Percentiles rank a stretch among this genome's conserved stretches.
These are phyloP conservation scores for Eucalyptus regnans DNA, from an alignment of 345 rosid species.

Conservation along the genomic window DNA sequence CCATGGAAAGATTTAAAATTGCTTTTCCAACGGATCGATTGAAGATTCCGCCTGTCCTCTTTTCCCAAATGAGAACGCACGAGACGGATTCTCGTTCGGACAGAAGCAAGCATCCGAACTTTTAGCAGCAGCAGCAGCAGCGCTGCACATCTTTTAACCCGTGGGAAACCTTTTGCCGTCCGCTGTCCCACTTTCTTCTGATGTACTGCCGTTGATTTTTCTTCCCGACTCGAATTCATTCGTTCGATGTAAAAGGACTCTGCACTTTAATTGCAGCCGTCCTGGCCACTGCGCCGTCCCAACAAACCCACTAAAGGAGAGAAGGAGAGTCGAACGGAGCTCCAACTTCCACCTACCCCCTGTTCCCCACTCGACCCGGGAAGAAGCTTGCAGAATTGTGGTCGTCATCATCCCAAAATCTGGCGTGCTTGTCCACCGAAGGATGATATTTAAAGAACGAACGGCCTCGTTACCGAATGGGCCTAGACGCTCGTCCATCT, in stretches of 20 bases:
- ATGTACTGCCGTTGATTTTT: fast-evolving
- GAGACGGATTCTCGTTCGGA: background rate
- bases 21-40: background rate
- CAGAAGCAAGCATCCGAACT: background rate
- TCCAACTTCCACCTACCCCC: background rate
- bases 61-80: background rate
- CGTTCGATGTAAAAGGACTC: background rate
- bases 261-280: background rate
- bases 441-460: no score
- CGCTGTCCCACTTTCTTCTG: background rate
- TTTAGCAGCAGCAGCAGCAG: background rate
- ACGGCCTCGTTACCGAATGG: no score
- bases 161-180: background rate
- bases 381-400: background rate
- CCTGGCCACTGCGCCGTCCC: background rate
- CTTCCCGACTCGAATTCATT: background rate
- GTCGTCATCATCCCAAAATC: background rate
- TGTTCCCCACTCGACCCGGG: background rate
- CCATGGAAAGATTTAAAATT: background rate
- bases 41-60: background rate
- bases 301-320: background rate
- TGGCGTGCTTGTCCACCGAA: no score
- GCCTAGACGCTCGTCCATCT: no score
- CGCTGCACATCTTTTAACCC: background rate
- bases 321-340: background rate